Base-by-base conservation (phyloP, 1,284 basidiomycete genomes). In the Ustilago sp. region DNA sequence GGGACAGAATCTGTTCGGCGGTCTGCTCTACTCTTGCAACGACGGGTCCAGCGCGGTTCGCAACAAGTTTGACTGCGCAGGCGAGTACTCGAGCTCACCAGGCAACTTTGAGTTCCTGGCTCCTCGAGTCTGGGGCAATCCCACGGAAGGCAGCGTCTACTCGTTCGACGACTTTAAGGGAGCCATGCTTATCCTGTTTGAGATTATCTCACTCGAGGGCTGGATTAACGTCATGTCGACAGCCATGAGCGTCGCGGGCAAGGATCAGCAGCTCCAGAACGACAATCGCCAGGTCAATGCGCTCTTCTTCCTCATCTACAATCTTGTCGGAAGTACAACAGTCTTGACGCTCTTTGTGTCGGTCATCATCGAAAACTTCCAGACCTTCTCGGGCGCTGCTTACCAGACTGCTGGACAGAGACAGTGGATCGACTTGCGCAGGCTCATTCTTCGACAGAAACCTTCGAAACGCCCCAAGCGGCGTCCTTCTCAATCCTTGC, bases 361-460 rank as follows among this genome's bases (percentile, higher is more conserved):
- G 88, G 94, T 98, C 86, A 97, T 98, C 86, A 98, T 98, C 83
- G 92, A 93, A 61, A 97, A 97, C 86, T 98, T 98, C 87, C 74
- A 91, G 91, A 23, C 92, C 91, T 82, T 95, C 93, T 36, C 90
- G 90, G 39, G 94, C 92, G 5, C 91, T 93, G 65, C 88, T 93
- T 86, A 72, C 68, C 76, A 83, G 53, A 98, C 95, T 0, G 90
- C 92, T 60, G 90, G 94, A n/a, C 96, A 98, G 85, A 89, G 93
- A 64, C 94, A 95, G 86, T 99, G 96, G 96, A 93, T 95, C 64
- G 94, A 98, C 86, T 87, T 99, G 23, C 91, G 93, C 78, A 94
- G 94, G 83, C 89, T 96, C 53, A 93, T 99, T 86, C 91, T 89
- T 64, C 91, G 94, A 31, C 95, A 98, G 83, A 89, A 90, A 38